Percentiles rank a stretch among this genome's conserved stretches.
These are phyloP conservation scores for Lentinula raphanica DNA, from an alignment of 768 basidiomycete species.

Conservation along the genomic window DNA sequence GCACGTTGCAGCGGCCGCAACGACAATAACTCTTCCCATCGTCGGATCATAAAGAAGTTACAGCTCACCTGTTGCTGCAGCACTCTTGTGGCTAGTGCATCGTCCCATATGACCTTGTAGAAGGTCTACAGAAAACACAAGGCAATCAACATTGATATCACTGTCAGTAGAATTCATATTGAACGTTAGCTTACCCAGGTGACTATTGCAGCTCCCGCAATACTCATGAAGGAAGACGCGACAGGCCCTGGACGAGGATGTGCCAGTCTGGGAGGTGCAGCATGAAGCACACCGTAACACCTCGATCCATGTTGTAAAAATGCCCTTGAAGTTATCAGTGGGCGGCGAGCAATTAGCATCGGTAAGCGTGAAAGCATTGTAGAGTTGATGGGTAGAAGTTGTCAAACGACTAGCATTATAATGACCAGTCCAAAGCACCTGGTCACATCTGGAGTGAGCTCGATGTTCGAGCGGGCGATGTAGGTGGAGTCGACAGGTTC, in stretches of 20 bases:
- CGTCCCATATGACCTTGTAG: not conserved
- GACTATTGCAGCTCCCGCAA: constrained; percentile 1
- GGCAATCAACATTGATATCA: no score
- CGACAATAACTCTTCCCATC: not conserved
- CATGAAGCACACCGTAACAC: not conserved
- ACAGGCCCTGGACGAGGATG: not conserved
- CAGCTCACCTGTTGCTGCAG: not conserved
- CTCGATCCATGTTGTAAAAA: not conserved
- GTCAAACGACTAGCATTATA: not conserved
- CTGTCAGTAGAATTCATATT: no score
- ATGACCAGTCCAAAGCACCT: not conserved
- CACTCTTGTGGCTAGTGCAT: not conserved
- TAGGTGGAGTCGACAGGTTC: not conserved
- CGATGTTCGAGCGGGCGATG: not conserved
- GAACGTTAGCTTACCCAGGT: not conserved
- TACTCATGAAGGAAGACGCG: not conserved
- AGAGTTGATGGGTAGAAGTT: not conserved
- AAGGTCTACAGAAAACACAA: not conserved
- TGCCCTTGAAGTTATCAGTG: not conserved
- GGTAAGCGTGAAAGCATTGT: not conserved
- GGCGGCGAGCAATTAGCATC: not conserved
- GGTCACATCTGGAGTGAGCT: not conserved
- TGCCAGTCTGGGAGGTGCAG: not conserved
- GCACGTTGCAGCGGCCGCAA: no score
- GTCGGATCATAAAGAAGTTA: not conserved